These are phyloP conservation scores for Melaleuca alternifolia DNA, from an alignment of 345 rosid species.

Conservation along the genomic window DNA sequence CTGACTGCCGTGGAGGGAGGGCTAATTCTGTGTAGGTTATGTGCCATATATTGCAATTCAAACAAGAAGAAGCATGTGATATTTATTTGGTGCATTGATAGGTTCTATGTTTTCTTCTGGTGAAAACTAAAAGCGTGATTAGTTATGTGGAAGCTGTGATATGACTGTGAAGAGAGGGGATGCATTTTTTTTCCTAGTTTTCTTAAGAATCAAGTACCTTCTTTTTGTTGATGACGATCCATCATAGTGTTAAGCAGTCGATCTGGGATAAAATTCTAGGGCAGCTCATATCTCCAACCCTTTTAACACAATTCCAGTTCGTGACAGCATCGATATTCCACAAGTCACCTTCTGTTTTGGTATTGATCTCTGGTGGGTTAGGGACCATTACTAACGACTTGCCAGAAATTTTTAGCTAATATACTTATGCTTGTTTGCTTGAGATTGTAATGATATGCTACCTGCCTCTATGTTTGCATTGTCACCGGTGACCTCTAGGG, in stretches of 20 bases:
- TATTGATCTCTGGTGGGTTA: neutral
- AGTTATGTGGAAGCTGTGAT: neutral
- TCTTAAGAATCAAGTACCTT: neutral
- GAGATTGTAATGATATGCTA: neutral
- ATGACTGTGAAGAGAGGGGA: neutral
- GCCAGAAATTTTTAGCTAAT: neutral
- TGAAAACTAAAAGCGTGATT: neutral
- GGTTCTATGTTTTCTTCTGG: neutral
- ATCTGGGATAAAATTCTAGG: neutral
- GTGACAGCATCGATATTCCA: neutral
- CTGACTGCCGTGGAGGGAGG: neutral
- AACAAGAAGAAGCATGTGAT: too few species aligned
- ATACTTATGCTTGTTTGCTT: neutral
- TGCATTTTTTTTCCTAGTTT: neutral
- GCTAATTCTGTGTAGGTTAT: neutral
- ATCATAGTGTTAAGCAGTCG: neutral
- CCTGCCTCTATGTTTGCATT: neutral
- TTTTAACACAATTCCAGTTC: neutral
- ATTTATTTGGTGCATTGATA: neutral
- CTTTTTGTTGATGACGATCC: neutral
- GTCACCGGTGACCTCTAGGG: neutral
- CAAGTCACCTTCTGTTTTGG: neutral
- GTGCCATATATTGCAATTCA: neutral
- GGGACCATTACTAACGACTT: neutral
- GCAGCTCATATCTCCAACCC: neutral